Evolutionary conservation across 164 flowering plant species (phyloP), one percentile per base, ranked within the genome.

Genomic region (Protea cynaroides): DNA sequence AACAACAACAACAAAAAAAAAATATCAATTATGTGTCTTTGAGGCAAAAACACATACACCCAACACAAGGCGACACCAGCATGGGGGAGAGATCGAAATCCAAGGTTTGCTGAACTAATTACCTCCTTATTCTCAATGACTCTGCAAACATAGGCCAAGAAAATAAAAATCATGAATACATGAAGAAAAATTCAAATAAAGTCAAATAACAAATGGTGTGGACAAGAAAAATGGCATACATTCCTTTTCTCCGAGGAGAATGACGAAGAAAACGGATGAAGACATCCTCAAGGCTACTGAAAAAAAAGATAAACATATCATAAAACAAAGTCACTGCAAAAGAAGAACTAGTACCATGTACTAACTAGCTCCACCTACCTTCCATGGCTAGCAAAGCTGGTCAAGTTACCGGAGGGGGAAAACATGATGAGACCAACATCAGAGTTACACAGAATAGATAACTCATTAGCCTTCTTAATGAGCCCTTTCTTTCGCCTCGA

Each of bases 371-470:
- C 7, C 19, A n/a, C 1, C 38, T 22, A 68, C 75, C 75, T 72
- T 59, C 72, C 62, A 23, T 49, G 55, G 47, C 69, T 64, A 34
- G 75, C 65, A 60, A 67, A 72, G 58, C 44, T 59, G 25, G 69
- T 68, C 36, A 64, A 29, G 15, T 65, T 58, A 50, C 75, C 75
- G 2, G 24, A 19, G 7, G 75, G 69, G 52, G 72, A 64, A 56
- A 72, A 68, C 75, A 72, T 64, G 15, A 72, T 53, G 8, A 72
- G 52, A 43, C 69, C 75, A 59, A 68, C 62, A 64, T 72, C 72
- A 10, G 58, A 47, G 24, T 56, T 68, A 61, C 72, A 72, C n/a
- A 72, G 50, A 17, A 64, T 51, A 0, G 69, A 49, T 19, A 72
- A 43, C 38, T 72, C 75, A 43, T 46, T 47, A 7, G 71, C 71